Evolutionary conservation across 1,284 basidiomycete species (phyloP).

Genomic region (Cryptococcus neoformans): DNA sequence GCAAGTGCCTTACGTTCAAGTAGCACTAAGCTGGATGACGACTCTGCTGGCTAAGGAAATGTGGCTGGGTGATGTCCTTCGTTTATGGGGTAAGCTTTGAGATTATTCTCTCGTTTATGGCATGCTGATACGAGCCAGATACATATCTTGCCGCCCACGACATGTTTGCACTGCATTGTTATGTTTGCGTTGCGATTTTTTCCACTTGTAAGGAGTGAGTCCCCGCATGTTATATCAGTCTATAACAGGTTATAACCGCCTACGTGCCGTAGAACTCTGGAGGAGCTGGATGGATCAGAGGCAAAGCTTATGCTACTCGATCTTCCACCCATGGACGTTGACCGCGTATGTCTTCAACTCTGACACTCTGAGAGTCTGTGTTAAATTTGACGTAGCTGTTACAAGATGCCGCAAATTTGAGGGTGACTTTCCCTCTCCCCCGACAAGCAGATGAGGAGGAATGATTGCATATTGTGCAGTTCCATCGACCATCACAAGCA

Average conservation of each 20-base stretch:
- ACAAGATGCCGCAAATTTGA: slow-evolving; percentile 42
- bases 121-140: slow-evolving; percentile 22
- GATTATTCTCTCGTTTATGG: not conserved
- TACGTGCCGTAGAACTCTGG: slow-evolving; percentile 28
- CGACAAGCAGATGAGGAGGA: not conserved
- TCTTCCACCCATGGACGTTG: slow-evolving; percentile 46
- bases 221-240: not conserved
- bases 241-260: too few relatives aligned
- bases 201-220: slow-evolving; percentile 46
- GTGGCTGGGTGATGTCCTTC: slow-evolving; percentile 44
- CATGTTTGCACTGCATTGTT: slow-evolving; percentile 47
- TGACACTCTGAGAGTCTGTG: not conserved
- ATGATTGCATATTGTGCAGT: not conserved
- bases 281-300: slow-evolving; percentile 45
- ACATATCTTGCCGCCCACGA: slow-evolving; percentile 44
- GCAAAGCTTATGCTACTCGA: slow-evolving; percentile 47
- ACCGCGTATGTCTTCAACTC: slow-evolving; percentile 28
- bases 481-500: not conserved
- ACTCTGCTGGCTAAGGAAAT: slow-evolving; percentile 43
- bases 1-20: slow-evolving; percentile 42
- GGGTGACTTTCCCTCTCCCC: slow-evolving; percentile 24
- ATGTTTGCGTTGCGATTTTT: slow-evolving; percentile 46
- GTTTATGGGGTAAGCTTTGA: slow-evolving; percentile 43
- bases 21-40: slow-evolving; percentile 44
- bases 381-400: slow-evolving; percentile 22